phyloP scores from a whole-genome alignment of 1,284 basidiomycete genomes.

The Fomitiporia mediterranea region DNA sequence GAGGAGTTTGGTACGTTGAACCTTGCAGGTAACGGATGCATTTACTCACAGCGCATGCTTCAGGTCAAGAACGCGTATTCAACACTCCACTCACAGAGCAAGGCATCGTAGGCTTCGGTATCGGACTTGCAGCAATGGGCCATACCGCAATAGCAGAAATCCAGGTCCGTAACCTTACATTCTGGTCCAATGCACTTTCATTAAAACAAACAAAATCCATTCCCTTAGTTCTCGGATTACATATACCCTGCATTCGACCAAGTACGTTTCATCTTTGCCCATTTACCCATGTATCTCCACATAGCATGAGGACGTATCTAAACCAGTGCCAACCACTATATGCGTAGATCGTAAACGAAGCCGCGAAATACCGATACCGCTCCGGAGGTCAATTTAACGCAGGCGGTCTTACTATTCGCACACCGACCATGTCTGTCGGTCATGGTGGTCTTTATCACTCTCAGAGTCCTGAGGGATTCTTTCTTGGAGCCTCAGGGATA shows the following conservation, averaged over 20 bases:
- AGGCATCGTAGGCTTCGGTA: conserved; percentile 92
- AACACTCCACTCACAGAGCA: conserved; percentile 93
- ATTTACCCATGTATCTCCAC: neutral
- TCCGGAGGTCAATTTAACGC: conserved; percentile 82
- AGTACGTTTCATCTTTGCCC: conserved; percentile 37
- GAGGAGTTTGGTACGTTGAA: conserved; percentile 78
- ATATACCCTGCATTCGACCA: conserved; percentile 92
- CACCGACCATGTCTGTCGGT: conserved; percentile 87
- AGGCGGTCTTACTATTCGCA: conserved; percentile 83
- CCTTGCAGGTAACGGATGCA: conserved; percentile 8
- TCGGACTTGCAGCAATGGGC: conserved; percentile 89
- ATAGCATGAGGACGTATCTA: too few species aligned
- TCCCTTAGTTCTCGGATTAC: conserved; percentile 74
- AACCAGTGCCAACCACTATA: conserved; percentile 12
- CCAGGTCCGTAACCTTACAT: conserved; percentile 33
- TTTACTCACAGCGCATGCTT: neutral
- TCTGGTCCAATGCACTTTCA: conserved; percentile 36
- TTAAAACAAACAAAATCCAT: conserved; percentile 27
- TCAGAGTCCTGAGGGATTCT: conserved; percentile 92
- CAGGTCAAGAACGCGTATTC: conserved; percentile 89
- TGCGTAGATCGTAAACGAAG: conserved; percentile 95
- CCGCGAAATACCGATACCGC: conserved; percentile 89
- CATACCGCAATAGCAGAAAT: conserved; percentile 95
- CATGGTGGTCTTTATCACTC: conserved; percentile 94
- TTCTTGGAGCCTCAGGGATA: conserved; percentile 85